phyloP scores from a whole-genome alignment of 441 rosid genomes.

The Melianthus villosus region DNA sequence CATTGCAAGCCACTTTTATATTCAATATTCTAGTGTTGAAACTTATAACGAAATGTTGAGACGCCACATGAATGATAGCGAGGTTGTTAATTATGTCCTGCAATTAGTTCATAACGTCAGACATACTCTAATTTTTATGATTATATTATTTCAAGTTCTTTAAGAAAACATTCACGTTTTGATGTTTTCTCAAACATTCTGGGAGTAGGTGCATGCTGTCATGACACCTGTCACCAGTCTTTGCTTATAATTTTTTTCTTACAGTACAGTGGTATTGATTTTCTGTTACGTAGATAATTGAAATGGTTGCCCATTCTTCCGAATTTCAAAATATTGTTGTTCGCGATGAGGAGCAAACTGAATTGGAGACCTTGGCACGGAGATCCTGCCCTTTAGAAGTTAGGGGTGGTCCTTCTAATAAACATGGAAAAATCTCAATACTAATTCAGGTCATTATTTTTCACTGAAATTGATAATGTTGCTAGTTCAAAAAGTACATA shows the following conservation, averaged over 20 bases:
- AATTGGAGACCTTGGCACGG: slow-evolving; percentile 71
- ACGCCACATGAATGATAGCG: slow-evolving; percentile 91
- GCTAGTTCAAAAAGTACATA: too few species aligned
- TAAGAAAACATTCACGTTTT: not conserved
- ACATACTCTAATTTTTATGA: slow-evolving; percentile 4
- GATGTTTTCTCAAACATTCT: too few species aligned
- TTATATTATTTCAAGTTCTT: slow-evolving; percentile 1
- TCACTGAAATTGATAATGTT: too few species aligned
- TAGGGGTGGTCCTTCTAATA: slow-evolving; percentile 87
- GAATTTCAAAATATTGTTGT: slow-evolving; percentile 97
- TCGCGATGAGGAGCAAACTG: slow-evolving; percentile 96
- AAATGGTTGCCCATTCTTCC: slow-evolving; percentile 96
- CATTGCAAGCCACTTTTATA: slow-evolving; percentile 97
- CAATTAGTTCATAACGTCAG: slow-evolving; percentile 6
- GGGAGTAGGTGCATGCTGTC: too few species aligned
- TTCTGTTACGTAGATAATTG: slow-evolving; percentile 47
- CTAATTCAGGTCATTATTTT: slow-evolving; percentile 64
- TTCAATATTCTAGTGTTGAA: slow-evolving; percentile 96
- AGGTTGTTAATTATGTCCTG: slow-evolving; percentile 29
- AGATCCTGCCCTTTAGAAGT: slow-evolving; percentile 81
- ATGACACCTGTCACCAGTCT: too few species aligned
- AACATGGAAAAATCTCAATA: slow-evolving; percentile 93
- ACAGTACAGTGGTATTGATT: slow-evolving; percentile 3
- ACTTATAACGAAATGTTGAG: slow-evolving; percentile 92
- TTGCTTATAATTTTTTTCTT: too few species aligned